Evolutionary conservation across 1,139 yeast species (phyloP), one percentile per base, ranked within the genome.

Genomic region (Sugiyamaella castrensis): DNA sequence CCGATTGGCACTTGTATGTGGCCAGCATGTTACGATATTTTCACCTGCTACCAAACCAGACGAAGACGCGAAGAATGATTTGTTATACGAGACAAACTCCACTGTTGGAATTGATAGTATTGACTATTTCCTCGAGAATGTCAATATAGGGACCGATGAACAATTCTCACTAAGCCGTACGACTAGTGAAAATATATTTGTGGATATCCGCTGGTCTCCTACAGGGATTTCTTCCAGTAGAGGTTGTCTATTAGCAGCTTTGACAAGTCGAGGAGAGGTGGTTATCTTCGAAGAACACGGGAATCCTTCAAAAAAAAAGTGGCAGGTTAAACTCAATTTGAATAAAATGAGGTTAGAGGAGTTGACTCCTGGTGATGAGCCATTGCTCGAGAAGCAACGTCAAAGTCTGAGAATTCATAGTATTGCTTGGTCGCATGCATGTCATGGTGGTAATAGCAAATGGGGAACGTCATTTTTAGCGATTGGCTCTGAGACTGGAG

Each of bases 181-280:
- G 3, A 41, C 56, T 8, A 46, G 54, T n/a, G 60, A 57, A 24
- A 39, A 50, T 35, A 24, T 44, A 11, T 43, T 58, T 12, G 55
- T 58, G 3, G 58, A 59, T 41, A 32, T 55, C 9, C 50, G 43
- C 29, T 59, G 63, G 63, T 56, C 60, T 6, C 63, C 63, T 9
- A 50, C 59, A 0, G 63, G 63, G 2, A 41, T 54, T 45, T 48
- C 56, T 4, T 37, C 48, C 12, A 42, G 40, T 12, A n/a, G 46
- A 8, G 40, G 40, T 2, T 42, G 46, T 36, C 16, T 42, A 36
- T 29, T 42, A 29, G 46, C 40, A 9, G 26, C 40, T 4, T 46
- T 59, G 11, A 57, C 57, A 1, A 51, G 50, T 24, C 51, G 55
- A 2, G 53, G 57, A 16, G 61, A 59, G 28, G 56, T 52, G 1